phyloP scores from a whole-genome alignment of 1,284 basidiomycete genomes.

The Ganoderma leucocontextum region DNA sequence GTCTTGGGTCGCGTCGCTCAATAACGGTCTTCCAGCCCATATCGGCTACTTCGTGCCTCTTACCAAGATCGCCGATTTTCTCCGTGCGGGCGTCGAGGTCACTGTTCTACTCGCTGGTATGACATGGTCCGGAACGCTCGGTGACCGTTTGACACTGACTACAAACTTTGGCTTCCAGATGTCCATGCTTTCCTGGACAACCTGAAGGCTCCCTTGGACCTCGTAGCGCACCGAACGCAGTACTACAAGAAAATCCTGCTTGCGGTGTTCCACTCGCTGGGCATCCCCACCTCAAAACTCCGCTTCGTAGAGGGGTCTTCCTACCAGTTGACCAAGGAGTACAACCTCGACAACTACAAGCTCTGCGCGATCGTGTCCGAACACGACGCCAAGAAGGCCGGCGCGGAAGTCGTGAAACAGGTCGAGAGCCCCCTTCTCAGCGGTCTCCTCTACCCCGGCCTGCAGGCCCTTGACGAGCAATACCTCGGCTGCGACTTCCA shows the following conservation, averaged over 20 bases:
- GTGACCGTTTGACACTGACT: background rate
- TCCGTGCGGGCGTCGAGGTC: conserved; percentile 91
- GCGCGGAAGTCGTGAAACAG: conserved; percentile 99
- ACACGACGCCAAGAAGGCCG: conserved; percentile 98
- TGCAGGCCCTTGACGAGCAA: conserved; percentile 98
- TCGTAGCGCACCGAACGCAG: conserved; percentile 88
- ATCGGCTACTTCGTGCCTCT: conserved; percentile 97
- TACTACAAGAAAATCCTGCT: conserved; percentile 91
- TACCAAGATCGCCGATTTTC: conserved; percentile 96
- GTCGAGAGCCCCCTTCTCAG: conserved; percentile 92
- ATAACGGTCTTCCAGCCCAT: conserved; percentile 68
- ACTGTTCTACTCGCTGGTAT: conserved; percentile 90
- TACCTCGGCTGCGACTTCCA: conserved; percentile 98
- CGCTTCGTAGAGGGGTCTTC: conserved; percentile 90
- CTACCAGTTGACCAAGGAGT: conserved; percentile 92
- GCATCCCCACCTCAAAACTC: conserved; percentile 88
- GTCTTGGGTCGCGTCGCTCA: background rate
- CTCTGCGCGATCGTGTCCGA: conserved; percentile 91
- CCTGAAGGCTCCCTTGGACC: conserved; percentile 95
- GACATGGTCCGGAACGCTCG: conserved; percentile 28
- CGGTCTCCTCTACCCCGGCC: conserved; percentile 93
- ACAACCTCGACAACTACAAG: conserved; percentile 95
- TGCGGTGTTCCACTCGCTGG: conserved; percentile 88
- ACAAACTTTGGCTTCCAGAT: conserved; percentile 56
- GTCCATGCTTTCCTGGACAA: conserved; percentile 99